A percentile compares a stretch with the other conserved stretches of the same genome.
Conservation (phyloP, 106 monocot species). For the Phalaenopsis aphrodite region DNA sequence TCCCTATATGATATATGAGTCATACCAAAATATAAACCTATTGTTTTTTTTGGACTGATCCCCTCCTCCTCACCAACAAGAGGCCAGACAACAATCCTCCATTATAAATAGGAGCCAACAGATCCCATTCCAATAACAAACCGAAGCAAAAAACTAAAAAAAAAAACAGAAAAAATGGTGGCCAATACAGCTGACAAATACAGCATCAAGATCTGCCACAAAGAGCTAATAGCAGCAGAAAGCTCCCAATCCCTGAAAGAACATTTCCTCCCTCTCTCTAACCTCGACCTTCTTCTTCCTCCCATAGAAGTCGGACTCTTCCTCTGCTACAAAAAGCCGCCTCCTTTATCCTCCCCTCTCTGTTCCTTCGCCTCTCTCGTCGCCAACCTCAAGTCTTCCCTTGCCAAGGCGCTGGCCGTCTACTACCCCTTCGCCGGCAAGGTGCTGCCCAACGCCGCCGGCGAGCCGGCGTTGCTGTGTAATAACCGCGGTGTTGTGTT, state of each 20-base stretch:
- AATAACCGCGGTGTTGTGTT: constrained; percentile 79
- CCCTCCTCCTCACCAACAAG: no score
- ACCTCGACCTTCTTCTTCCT: constrained; percentile 75
- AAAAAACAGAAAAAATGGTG: background rate
- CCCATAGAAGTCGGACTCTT: constrained; percentile 60
- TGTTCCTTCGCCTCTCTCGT: constrained; percentile 10
- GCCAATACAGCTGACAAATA: background rate
- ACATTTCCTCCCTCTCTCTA: constrained; percentile 52
- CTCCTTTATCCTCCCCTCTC: background rate
- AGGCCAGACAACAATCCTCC: no score
- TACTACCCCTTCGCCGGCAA: constrained; percentile 78
- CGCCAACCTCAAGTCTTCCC: constrained; percentile 34
- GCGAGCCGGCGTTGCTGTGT: constrained; percentile 74
- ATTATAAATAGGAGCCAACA: no score
- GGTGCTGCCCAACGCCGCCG: constrained; percentile 33
- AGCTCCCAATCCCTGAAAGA: constrained; percentile 34
- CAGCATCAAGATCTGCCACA: constrained; percentile 10
- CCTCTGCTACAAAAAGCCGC: constrained; percentile 51
- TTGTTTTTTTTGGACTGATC: no score
- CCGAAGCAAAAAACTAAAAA: no score
- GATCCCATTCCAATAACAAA: no score
- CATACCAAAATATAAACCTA: no score
- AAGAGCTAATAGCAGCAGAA: constrained; percentile 33
- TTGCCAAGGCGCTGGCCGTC: constrained; percentile 34
- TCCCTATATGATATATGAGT: no score